A percentile compares a stretch with the other conserved stretches of the same genome.
phyloP scores from a whole-genome alignment of 768 basidiomycete species.

The Russula dissimulans region DNA sequence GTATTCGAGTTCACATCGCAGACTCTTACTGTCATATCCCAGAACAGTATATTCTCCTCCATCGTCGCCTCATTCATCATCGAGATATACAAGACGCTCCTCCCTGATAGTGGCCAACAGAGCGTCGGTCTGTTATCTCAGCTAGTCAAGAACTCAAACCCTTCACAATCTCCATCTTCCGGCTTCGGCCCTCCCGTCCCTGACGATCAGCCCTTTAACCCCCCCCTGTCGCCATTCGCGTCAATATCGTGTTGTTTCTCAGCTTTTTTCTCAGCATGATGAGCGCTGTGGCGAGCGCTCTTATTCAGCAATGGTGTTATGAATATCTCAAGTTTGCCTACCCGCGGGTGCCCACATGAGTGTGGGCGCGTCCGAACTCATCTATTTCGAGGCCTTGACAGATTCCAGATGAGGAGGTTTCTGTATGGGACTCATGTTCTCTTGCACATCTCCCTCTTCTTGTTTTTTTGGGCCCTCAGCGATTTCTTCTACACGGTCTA shows the following conservation, averaged over 20 bases:
- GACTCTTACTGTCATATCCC: background rate
- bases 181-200: too few relatives aligned
- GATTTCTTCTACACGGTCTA: constrained; percentile 5
- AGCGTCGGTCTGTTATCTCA: background rate
- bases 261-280: constrained; percentile 9
- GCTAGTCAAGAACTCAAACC: too few relatives aligned
- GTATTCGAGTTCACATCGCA: background rate
- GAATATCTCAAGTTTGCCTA: background rate
- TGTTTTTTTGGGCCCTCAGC: constrained; percentile 10
- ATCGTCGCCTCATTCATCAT: constrained; percentile 19
- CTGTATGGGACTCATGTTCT: constrained; percentile 5
- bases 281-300: constrained; percentile 7
- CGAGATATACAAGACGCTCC: constrained; percentile 15
- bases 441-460: constrained; percentile 8
- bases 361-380: constrained; percentile 9
- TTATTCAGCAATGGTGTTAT: constrained; percentile 16
- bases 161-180: too few relatives aligned
- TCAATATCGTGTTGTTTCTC: constrained; percentile 12
- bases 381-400: background rate
- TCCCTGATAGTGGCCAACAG: background rate
- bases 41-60: constrained; percentile 17
- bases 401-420: constrained; percentile 4
- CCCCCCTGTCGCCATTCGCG: constrained; percentile 4
- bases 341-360: constrained; percentile 2
- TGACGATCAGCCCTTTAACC: background rate